A percentile compares a stretch with the other conserved stretches of the same genome.
Conservation (phyloP, 768 basidiomycete genomes). For the Tricholoma terreum region DNA sequence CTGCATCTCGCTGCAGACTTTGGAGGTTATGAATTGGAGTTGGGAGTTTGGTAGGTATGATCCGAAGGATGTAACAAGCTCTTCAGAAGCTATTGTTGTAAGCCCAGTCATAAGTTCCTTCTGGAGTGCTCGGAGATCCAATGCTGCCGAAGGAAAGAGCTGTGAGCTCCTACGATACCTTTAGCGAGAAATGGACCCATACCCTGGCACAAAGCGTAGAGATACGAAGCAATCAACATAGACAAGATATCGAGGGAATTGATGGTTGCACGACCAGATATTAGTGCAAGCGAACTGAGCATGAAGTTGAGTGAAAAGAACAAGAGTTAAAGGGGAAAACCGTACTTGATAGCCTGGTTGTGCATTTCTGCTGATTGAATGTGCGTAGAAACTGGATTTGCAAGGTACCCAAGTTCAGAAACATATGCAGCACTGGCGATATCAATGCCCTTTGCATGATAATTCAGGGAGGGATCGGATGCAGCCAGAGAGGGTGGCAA, state of each 20-base stretch:
- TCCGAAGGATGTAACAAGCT: conserved; percentile 46
- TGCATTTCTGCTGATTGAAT: conserved; percentile 90
- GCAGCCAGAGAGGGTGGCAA: conserved; percentile 78
- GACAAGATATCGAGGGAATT: conserved; percentile 76
- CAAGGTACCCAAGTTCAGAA: conserved; percentile 77
- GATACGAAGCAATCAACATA: conserved; percentile 68
- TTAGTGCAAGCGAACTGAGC: conserved; percentile 73
- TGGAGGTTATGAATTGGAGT: conserved; percentile 29
- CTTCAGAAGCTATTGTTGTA: conserved; percentile 44
- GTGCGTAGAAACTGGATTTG: conserved; percentile 80
- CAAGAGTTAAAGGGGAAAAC: conserved; percentile 7
- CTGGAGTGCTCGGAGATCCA: conserved; percentile 79
- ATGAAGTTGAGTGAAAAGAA: conserved; percentile 11
- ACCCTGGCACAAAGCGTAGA: conserved; percentile 72
- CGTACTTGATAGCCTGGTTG: conserved; percentile 88
- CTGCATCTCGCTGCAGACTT: conserved; percentile 42
- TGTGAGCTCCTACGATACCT: neutral
- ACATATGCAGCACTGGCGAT: conserved; percentile 82
- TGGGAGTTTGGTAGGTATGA: conserved; percentile 33
- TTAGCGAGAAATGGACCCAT: conserved; percentile 1
- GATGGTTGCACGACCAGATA: conserved; percentile 79
- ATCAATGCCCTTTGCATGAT: conserved; percentile 82
- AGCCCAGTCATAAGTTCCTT: conserved; percentile 56
- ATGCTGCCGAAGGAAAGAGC: conserved; percentile 36
- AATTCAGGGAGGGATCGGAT: conserved; percentile 78